phyloP scores from a whole-genome alignment of 441 rosid species.

The Populus tomentosa region DNA sequence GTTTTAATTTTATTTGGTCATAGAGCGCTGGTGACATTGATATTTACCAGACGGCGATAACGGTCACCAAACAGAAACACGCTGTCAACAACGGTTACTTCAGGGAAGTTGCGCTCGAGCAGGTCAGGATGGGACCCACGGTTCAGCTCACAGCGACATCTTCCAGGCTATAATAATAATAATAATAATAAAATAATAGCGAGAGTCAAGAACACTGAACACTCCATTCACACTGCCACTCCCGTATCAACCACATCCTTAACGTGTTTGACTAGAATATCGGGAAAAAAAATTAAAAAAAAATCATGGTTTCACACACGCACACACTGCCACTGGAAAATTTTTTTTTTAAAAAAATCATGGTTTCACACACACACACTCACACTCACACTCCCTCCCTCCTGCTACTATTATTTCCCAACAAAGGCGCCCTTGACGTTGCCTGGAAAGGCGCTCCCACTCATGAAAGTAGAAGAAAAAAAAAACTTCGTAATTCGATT shows the following conservation, averaged over 20 bases:
- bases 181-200: too few relatives aligned
- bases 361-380: too few relatives aligned
- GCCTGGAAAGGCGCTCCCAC: background rate
- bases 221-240: background rate
- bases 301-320: background rate
- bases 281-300: too few relatives aligned
- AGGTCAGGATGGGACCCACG: background rate
- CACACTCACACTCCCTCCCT: too few relatives aligned
- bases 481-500: too few relatives aligned
- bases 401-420: too few relatives aligned
- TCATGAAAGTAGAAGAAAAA: too few relatives aligned
- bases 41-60: background rate
- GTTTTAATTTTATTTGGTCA: background rate
- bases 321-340: too few relatives aligned
- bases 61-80: constrained; percentile 12
- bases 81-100: constrained; percentile 17
- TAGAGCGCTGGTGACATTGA: background rate
- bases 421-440: too few relatives aligned
- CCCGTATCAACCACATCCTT: background rate
- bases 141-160: background rate
- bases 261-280: background rate
- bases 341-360: too few relatives aligned
- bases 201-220: background rate
- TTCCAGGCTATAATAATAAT: background rate
- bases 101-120: background rate